phyloP scores from a whole-genome alignment of 768 basidiomycete genomes.

The Albatrellus ellisii region DNA sequence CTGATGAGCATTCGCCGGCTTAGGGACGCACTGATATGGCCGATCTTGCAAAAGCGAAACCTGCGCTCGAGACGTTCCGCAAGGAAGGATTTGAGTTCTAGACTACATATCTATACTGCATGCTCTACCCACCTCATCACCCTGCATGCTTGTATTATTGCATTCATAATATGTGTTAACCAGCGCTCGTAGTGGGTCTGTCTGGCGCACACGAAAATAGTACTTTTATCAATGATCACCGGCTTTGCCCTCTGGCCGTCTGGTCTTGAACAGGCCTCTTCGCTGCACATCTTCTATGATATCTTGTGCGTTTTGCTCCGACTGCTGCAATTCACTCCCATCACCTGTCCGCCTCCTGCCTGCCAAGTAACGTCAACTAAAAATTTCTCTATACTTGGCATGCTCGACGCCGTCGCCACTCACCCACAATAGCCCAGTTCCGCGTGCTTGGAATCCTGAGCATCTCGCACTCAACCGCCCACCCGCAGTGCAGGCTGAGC shows the following conservation, averaged over 20 bases:
- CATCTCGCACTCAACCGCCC: constrained; percentile 76
- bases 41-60: constrained; percentile 52
- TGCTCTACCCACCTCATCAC: neutral
- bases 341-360: constrained; percentile 21
- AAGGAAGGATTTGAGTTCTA: constrained; percentile 85
- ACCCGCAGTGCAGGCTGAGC: constrained; percentile 63
- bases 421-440: constrained; percentile 87
- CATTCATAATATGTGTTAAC: neutral
- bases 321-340: constrained; percentile 20
- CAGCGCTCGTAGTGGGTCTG: neutral
- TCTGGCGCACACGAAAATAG: neutral
- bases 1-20: neutral
- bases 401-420: neutral
- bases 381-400: no score
- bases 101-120: neutral
- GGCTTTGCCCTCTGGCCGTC: constrained; percentile 60
- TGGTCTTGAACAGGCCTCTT: constrained; percentile 60
- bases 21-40: constrained; percentile 78
- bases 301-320: constrained; percentile 29
- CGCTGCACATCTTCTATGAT: constrained; percentile 44
- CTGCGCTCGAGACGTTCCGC: constrained; percentile 61
- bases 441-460: constrained; percentile 88
- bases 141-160: neutral
- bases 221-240: constrained; percentile 19
- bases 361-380: constrained; percentile 1